phyloP scores from a whole-genome alignment of 1,139 yeast species.

The Magnusiomyces fungicola region DNA sequence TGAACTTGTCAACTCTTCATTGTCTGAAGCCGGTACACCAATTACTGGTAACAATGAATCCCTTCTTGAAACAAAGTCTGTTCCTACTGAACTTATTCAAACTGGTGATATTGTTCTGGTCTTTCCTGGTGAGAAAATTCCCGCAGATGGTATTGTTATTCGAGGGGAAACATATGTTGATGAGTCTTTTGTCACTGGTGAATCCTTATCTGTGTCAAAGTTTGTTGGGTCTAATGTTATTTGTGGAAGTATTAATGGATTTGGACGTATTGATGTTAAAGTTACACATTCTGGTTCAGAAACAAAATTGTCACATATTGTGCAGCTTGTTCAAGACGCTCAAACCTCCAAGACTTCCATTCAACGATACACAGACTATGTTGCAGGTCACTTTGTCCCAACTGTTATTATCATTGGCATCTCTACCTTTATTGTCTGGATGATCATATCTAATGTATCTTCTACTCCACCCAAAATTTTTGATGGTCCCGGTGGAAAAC shows the following conservation, averaged over 20 bases:
- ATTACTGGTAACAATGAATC: conserved; percentile 7
- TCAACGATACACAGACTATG: conserved; percentile 76
- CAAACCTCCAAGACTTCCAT: conserved; percentile 86
- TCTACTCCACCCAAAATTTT: conserved; percentile 50
- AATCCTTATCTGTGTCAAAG: conserved; percentile 68
- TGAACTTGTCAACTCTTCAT: neutral
- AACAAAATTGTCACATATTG: conserved; percentile 83
- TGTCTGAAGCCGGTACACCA: neutral
- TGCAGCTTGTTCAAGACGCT: conserved; percentile 78
- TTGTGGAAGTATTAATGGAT: conserved; percentile 88
- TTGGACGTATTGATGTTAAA: conserved; percentile 60
- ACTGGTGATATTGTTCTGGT: conserved; percentile 68
- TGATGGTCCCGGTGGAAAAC: conserved; percentile 46
- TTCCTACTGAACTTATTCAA: conserved; percentile 73
- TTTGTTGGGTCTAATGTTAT: conserved; percentile 53
- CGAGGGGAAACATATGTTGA: conserved; percentile 77
- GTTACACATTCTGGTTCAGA: conserved; percentile 71
- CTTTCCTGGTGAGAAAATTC: conserved; percentile 79
- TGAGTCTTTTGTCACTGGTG: conserved; percentile 89
- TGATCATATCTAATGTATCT: conserved; percentile 37
- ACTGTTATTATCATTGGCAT: conserved; percentile 54
- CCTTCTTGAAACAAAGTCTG: conserved; percentile 28
- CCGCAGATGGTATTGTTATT: conserved; percentile 81
- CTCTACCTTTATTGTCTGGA: conserved; percentile 68
- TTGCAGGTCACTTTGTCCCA: conserved; percentile 86